These are phyloP conservation scores for Rhodomyrtus tomentosa DNA, from an alignment of 345 rosid genomes.

Conservation along the genomic window DNA sequence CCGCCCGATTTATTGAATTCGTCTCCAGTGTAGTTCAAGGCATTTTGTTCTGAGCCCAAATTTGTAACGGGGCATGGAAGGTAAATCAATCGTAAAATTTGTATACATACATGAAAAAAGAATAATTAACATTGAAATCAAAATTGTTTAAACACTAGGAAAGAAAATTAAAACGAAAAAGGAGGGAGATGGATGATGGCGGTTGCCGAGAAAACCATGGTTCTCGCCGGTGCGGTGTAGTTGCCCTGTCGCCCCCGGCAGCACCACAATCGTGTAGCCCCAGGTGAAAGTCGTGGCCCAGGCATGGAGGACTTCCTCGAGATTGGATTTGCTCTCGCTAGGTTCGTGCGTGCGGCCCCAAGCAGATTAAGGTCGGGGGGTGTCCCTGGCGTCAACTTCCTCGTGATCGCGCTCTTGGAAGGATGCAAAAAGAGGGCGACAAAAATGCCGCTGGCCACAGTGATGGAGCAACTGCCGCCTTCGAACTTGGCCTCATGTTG, in stretches of 20 bases:
- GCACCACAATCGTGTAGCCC: not conserved
- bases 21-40: not conserved
- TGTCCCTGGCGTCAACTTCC: not conserved
- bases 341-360: not conserved
- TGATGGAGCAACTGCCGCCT: not conserved
- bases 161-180: not conserved
- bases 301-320: not conserved
- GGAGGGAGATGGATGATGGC: not conserved
- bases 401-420: not conserved
- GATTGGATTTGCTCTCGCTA: not conserved
- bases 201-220: not conserved
- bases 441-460: not conserved
- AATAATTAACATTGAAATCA: not conserved
- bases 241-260: rapidly evolving
- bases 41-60: not conserved
- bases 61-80: not conserved
- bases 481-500: rapidly evolving
- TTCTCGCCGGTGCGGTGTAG: rapidly evolving
- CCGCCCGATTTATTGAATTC: not conserved
- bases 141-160: not conserved
- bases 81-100: not conserved
- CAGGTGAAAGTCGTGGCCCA: not conserved
- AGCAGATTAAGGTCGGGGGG: not conserved
- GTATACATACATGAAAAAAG: not conserved
- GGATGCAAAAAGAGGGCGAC: not conserved